A percentile compares a stretch with the other conserved stretches of the same genome.
Evolutionary conservation across 768 basidiomycete genomes (phyloP).

Genomic region (Lanmaoa rubissima): DNA sequence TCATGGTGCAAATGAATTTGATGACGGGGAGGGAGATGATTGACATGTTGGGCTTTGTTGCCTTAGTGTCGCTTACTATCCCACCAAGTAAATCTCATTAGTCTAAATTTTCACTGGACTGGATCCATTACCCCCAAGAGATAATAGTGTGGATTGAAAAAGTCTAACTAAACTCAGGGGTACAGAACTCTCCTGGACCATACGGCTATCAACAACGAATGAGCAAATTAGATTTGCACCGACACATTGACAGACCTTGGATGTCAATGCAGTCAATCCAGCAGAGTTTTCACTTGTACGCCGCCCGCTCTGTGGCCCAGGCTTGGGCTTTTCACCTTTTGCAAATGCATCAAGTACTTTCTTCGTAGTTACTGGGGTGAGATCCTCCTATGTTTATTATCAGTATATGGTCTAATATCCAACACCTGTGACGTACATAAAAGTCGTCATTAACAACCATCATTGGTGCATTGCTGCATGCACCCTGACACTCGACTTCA

Average conservation of each 20-base stretch:
- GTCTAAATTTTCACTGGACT: background rate
- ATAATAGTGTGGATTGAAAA: background rate
- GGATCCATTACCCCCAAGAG: background rate
- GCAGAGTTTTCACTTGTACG: conserved; percentile 92
- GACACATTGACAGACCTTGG: conserved; percentile 50
- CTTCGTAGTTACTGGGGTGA: conserved; percentile 73
- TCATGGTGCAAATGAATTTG: conserved; percentile 66
- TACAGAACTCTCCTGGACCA: conserved; percentile 89
- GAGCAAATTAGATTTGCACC: background rate
- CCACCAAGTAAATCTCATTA: background rate
- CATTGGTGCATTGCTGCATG: conserved; percentile 98
- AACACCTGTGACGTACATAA: conserved; percentile 58
- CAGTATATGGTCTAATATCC: conserved; percentile 1
- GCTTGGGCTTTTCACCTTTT: conserved; percentile 82
- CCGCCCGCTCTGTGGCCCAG: conserved; percentile 90
- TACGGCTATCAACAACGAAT: conserved; percentile 61
- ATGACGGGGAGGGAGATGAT: conserved; percentile 82
- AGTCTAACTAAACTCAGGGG: conserved; percentile 76
- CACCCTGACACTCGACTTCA: conserved; percentile 98
- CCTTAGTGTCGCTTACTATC: background rate
- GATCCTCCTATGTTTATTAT: conserved; percentile 62
- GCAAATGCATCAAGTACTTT: conserved; percentile 77
- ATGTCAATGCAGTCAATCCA: conserved; percentile 75
- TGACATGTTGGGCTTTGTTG: conserved; percentile 32
- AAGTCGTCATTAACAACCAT: conserved; percentile 94